phyloP scores from a whole-genome alignment of 2,329 filamentous ascomycete genomes.

The Pseudogymnoascus sp. region DNA sequence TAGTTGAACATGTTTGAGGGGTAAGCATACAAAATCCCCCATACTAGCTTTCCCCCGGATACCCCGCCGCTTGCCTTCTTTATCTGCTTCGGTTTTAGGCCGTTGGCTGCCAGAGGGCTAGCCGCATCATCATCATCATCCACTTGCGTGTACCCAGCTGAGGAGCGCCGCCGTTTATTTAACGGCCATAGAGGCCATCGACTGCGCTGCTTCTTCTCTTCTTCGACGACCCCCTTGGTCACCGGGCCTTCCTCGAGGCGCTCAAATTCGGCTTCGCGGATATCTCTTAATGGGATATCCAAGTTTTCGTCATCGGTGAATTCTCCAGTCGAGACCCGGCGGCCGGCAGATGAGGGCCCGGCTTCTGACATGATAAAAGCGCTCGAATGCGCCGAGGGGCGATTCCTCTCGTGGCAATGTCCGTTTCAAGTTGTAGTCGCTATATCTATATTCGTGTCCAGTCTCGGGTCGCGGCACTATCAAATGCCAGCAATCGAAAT shows the following conservation, averaged over 20 bases:
- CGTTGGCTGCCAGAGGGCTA: neutral
- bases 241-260: neutral
- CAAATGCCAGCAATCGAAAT: slow-evolving; percentile 4
- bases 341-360: neutral
- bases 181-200: neutral
- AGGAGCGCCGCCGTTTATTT: neutral
- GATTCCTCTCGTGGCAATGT: neutral
- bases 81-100: neutral
- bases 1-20: neutral
- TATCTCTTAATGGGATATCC: neutral
- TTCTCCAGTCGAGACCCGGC: neutral
- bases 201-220: neutral
- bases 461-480: neutral
- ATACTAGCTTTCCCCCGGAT: slow-evolving; percentile 9
- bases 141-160: neutral
- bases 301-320: neutral
- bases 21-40: neutral
- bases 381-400: neutral
- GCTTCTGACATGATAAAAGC: neutral
- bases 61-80: neutral
- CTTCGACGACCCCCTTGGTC: neutral
- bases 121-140: neutral
- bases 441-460: neutral
- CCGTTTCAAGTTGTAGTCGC: neutral
- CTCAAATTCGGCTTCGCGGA: slow-evolving; percentile 1